Conservation (phyloP, 106 monocot species). For the Iris macrosiphon region DNA sequence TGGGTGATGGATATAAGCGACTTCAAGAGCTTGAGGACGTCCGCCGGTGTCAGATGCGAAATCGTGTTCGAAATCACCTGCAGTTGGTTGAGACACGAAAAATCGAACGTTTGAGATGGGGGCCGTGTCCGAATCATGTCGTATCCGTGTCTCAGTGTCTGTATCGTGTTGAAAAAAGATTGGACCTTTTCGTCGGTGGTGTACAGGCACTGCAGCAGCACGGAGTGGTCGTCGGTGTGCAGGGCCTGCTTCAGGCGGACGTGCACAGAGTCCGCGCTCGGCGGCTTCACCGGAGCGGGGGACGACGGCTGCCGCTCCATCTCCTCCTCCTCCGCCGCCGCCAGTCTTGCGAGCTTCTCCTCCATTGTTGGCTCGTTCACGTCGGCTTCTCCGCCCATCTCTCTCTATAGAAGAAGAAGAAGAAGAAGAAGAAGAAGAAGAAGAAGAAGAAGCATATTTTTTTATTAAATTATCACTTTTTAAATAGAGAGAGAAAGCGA, state of each 20-base stretch:
- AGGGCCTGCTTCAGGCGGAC: slow-evolving; percentile 72
- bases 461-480: no score
- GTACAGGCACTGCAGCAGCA: slow-evolving; percentile 55
- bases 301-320: no score
- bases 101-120: no score
- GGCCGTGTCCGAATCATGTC: no score
- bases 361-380: slow-evolving; percentile 60
- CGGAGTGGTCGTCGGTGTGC: slow-evolving; percentile 60
- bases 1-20: slow-evolving; percentile 47
- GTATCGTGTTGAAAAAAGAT: no score
- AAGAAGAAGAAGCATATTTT: no score
- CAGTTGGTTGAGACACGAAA: no score
- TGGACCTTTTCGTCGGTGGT: slow-evolving; percentile 59
- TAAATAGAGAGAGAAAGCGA: no score
- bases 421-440: no score
- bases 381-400: slow-evolving; percentile 4
- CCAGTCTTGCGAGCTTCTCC: slow-evolving; percentile 60
- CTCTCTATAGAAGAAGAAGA: no score
- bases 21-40: slow-evolving; percentile 56
- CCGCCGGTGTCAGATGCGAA: slow-evolving; percentile 55
- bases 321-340: slow-evolving; percentile 17
- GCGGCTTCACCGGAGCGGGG: slow-evolving; percentile 10
- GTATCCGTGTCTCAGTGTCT: no score
- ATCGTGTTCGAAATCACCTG: slow-evolving; percentile 68
- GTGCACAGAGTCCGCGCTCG: slow-evolving; percentile 78